A percentile compares a stretch with the other conserved stretches of the same genome.
phyloP scores from a whole-genome alignment of 1,284 basidiomycete species.

The Rhodotorula sp. region DNA sequence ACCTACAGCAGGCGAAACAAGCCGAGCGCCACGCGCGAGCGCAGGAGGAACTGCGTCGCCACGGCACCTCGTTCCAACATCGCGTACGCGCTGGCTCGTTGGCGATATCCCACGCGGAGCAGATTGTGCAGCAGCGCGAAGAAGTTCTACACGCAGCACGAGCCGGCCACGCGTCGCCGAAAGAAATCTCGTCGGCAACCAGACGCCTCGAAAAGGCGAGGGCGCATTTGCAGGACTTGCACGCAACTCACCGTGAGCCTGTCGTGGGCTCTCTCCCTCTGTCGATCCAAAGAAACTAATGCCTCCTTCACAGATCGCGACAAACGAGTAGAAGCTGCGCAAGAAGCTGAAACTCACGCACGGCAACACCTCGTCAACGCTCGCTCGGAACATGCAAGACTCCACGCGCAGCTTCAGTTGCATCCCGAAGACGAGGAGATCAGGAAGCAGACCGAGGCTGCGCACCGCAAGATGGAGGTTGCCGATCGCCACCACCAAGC shows the following conservation, averaged over 20 bases:
- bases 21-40: not conserved
- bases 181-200: not conserved
- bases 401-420: too few relatives aligned
- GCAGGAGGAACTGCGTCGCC: not conserved
- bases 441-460: too few relatives aligned
- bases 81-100: too few relatives aligned
- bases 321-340: too few relatives aligned
- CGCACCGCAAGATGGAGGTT: too few relatives aligned
- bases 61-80: not conserved
- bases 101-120: not conserved
- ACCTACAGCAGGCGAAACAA: not conserved
- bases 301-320: not conserved
- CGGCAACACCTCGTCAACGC: too few relatives aligned
- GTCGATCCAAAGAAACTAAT: not conserved
- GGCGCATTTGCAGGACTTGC: not conserved
- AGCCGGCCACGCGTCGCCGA: not conserved
- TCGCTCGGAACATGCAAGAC: too few relatives aligned
- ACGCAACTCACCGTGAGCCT: not conserved
- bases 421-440: too few relatives aligned
- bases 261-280: not conserved
- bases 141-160: too few relatives aligned
- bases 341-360: too few relatives aligned
- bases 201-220: not conserved
- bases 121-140: too few relatives aligned
- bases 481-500: too few relatives aligned